Conservation (phyloP, 257 asterid species). For the Solanum acaule region DNA sequence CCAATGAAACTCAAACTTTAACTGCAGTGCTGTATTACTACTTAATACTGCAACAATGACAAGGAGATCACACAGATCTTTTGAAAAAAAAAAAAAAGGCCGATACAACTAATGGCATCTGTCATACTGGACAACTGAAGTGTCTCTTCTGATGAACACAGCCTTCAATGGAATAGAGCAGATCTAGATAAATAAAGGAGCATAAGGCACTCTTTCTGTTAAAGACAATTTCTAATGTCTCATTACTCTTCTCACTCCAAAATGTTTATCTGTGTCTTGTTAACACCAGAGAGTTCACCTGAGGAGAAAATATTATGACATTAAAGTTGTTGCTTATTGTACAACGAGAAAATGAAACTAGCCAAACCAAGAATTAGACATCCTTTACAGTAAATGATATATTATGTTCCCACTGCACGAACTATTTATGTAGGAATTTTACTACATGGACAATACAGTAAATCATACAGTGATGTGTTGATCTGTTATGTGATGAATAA, state of each 20-base stretch:
- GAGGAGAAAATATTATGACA: not conserved
- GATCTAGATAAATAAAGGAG: not conserved
- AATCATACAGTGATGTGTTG: not conserved
- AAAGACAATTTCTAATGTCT: not conserved
- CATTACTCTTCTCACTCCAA: not conserved
- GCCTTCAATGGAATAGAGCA: not conserved
- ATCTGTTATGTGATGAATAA: not conserved
- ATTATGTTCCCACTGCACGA: not conserved
- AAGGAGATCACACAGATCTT: not conserved
- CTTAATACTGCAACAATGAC: not conserved
- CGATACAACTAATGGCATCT: not conserved
- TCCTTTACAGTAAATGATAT: not conserved
- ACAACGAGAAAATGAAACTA: not conserved
- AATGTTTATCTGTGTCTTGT: not conserved
- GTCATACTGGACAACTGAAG: not conserved
- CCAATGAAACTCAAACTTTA: not conserved
- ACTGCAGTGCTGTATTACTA: not conserved
- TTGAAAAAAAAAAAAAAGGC: not conserved
- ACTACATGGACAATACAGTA: not conserved
- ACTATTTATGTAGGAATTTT: not conserved
- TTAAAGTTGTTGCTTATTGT: not conserved
- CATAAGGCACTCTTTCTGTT: not conserved
- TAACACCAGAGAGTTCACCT: not conserved
- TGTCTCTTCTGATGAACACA: not conserved
- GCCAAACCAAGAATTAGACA: not conserved